Evolutionary conservation across 1,284 basidiomycete genomes (phyloP), one percentile per base, ranked within the genome.

Genomic region (Cryptococcus sp.): DNA sequence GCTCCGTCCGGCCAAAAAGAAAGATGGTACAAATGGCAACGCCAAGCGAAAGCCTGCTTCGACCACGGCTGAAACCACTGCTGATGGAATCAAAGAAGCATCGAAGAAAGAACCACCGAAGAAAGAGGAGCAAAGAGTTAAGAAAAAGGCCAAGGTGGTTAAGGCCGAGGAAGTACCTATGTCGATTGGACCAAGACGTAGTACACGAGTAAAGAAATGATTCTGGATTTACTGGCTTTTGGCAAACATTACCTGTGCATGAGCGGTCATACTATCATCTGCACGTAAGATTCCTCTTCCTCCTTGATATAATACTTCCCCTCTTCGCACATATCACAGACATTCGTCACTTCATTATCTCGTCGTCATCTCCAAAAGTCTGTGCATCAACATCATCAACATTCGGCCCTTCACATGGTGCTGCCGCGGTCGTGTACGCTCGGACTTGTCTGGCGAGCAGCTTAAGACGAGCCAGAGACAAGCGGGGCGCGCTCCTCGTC

Each of bases 401-500:
- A 35, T 13, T 10, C 31, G 31, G 31, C 10, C 31, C 2, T 35
- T 35, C 31, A 35, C 31, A 35, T 35, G 8, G 13, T 10, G 31
- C 10, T 35, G 8, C 13, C 31, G 10, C 13, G 13, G 8, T 35
- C 31, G 31, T 35, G 31, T 35, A 35, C 13, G 31, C 7, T 35
- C 31, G 31, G 8, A 35, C 31, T 35, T 35, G 31, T 13, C 22
- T 1, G 20, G 11, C 16, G 38, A 31, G n/a, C 31, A n/a, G 47
- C 25, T 46, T 56, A 60, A 8, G 62, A 61, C 13, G 68, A 68
- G 50, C 71, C 72, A 19, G 67, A 39, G 46, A 80, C 74, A 59
- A 94, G 85, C 13, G 92, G 91, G 20, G 88, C 88, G 56, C 90
- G 84, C 79, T 96, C 93, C 74, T 91, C 90, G 70, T 95, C 92